Conservation (phyloP, 768 basidiomycete genomes). For the Stropharia rugosoannulata region DNA sequence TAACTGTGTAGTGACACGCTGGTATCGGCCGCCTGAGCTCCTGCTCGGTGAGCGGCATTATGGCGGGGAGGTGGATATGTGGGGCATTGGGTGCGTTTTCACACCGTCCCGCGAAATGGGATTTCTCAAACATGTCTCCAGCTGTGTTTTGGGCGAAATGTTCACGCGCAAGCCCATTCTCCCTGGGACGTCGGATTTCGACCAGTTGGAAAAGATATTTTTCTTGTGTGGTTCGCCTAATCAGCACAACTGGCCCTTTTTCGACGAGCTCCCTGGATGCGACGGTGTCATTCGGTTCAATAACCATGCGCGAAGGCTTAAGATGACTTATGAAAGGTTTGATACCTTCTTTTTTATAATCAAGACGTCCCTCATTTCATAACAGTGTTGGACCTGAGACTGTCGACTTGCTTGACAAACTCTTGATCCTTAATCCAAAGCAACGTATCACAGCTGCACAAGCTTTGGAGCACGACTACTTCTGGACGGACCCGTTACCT, state of each 20-base stretch:
- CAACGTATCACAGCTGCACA: slow-evolving; percentile 82
- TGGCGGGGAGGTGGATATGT: slow-evolving; percentile 93
- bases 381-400: slow-evolving; percentile 69
- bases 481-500: slow-evolving; percentile 89
- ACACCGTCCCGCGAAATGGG: neutral
- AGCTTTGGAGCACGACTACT: slow-evolving; percentile 91
- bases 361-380: neutral
- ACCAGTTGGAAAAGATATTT: slow-evolving; percentile 91
- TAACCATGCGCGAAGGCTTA: slow-evolving; percentile 53
- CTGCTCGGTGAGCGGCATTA: slow-evolving; percentile 88
- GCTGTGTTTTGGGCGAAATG: slow-evolving; percentile 98
- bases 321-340: slow-evolving; percentile 58
- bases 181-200: slow-evolving; percentile 84
- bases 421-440: slow-evolving; percentile 81
- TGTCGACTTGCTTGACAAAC: slow-evolving; percentile 77
- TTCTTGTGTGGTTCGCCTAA: slow-evolving; percentile 86
- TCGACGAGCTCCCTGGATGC: slow-evolving; percentile 72
- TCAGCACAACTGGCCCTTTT: slow-evolving; percentile 79
- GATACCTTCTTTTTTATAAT: slow-evolving; percentile 21
- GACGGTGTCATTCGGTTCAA: slow-evolving; percentile 72
- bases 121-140: slow-evolving; percentile 25
- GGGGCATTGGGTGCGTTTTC: slow-evolving; percentile 86
- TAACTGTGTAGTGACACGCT: slow-evolving; percentile 91
- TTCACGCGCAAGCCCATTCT: slow-evolving; percentile 85
- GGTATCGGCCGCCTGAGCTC: slow-evolving; percentile 94